These are phyloP conservation scores for Starmerella scarabaei DNA, from an alignment of 805 yeast genomes.

Conservation along the genomic window DNA sequence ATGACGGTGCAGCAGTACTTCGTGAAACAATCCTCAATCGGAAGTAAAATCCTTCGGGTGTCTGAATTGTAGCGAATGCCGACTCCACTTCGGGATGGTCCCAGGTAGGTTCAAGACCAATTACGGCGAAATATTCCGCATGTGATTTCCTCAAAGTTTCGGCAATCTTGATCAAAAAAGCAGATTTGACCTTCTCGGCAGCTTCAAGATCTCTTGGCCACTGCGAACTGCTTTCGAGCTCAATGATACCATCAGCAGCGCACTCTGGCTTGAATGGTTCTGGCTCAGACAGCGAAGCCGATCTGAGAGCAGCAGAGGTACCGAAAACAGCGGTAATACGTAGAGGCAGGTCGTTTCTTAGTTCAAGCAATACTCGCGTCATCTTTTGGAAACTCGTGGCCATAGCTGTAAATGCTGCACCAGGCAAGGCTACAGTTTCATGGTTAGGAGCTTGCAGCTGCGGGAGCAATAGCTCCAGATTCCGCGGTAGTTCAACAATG, in stretches of 20 bases:
- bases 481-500: slow-evolving; percentile 7
- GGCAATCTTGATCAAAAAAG: slow-evolving; percentile 64
- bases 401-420: slow-evolving; percentile 23
- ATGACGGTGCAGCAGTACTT: slow-evolving; percentile 1
- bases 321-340: slow-evolving; percentile 60
- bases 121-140: slow-evolving; percentile 42
- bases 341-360: slow-evolving; percentile 48
- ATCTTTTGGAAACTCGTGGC: slow-evolving; percentile 38
- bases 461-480: slow-evolving; percentile 34
- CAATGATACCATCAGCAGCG: slow-evolving; percentile 66
- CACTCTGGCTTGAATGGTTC: slow-evolving; percentile 29
- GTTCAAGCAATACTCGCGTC: slow-evolving; percentile 34
- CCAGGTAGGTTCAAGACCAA: slow-evolving; percentile 46
- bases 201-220: slow-evolving; percentile 93
- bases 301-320: slow-evolving; percentile 59
- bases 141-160: slow-evolving; percentile 34
- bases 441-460: slow-evolving; percentile 28
- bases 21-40: slow-evolving; percentile 52
- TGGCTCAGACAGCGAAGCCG: slow-evolving; percentile 64
- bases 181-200: slow-evolving; percentile 79
- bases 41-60: slow-evolving; percentile 88
- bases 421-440: neutral
- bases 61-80: slow-evolving; percentile 35
- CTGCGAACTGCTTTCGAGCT: slow-evolving; percentile 75
- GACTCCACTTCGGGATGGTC: slow-evolving; percentile 17